A percentile compares a stretch with the other conserved stretches of the same genome.
These are phyloP conservation scores for Pseudozyma sp. DNA, from an alignment of 1,284 basidiomycete genomes.

Conservation along the genomic window DNA sequence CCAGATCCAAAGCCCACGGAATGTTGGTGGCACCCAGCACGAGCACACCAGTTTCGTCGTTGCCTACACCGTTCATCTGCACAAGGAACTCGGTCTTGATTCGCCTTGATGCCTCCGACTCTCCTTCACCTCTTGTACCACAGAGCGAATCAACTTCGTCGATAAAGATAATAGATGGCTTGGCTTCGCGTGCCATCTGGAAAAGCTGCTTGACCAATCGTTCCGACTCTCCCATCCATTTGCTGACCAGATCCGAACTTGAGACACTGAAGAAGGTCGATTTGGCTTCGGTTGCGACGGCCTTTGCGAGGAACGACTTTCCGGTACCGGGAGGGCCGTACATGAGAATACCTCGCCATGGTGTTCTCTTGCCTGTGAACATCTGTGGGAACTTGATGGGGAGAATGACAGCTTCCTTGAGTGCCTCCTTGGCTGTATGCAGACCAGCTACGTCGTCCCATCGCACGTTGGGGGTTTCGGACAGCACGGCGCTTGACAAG, in stretches of 20 bases:
- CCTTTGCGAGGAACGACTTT: constrained; percentile 89
- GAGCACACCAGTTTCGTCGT: constrained; percentile 92
- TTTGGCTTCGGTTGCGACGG: constrained; percentile 98
- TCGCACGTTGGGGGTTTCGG: constrained; percentile 93
- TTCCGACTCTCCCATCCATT: constrained; percentile 99
- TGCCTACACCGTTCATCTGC: constrained; percentile 98
- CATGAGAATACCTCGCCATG: constrained; percentile 93
- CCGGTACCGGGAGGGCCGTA: constrained; percentile 78
- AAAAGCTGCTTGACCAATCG: constrained; percentile 95
- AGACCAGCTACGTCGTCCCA: constrained; percentile 99
- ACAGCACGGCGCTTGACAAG: constrained; percentile 85
- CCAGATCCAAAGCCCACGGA: constrained; percentile 84
- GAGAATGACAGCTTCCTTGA: constrained; percentile 98
- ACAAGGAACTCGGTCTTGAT: constrained; percentile 98
- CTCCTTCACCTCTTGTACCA: constrained; percentile 92
- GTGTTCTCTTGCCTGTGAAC: constrained; percentile 97
- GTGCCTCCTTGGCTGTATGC: constrained; percentile 90
- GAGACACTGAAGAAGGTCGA: constrained; percentile 96
- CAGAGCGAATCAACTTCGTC: constrained; percentile 98
- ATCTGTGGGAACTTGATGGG: constrained; percentile 99
- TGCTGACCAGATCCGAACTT: constrained; percentile 94
- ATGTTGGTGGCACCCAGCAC: constrained; percentile 99
- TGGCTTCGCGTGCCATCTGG: constrained; percentile 93
- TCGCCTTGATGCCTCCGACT: constrained; percentile 92
- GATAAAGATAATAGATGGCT: constrained; percentile 98